Evolutionary conservation across 2,329 filamentous ascomycete species (phyloP), one percentile per base, ranked within the genome.

Genomic region (Sporothrix mexicana): DNA sequence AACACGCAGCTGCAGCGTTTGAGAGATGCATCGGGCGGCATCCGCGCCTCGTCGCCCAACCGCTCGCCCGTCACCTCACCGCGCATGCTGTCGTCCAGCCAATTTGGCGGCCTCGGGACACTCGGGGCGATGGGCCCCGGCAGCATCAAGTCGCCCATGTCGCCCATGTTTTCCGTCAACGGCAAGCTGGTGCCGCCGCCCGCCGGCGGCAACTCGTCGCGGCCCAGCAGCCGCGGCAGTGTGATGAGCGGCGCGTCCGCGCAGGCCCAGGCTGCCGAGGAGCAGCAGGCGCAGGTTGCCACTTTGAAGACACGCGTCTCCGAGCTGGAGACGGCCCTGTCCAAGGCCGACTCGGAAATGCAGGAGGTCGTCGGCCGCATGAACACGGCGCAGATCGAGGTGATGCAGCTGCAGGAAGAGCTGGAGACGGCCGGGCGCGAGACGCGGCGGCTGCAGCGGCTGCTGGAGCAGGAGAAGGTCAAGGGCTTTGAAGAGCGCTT

Each of bases 371-470:
- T 97, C 8, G 86, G 90, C 74, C 87, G 92, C 75, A 95, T 97
- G 91, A 95, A 93, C 82, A 85, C 86, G 77, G 92, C 93, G 10
- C 93, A 96, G 83, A 93, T 95, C 77, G 92, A 95, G 82, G 93
- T 96, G 72, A 89, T 92, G 78, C 88, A 93, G 79, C 85, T 97
- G 73, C 93, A 95, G 81, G 88, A 89, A 76, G 88, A 92, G 81
- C 87, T 89, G 77, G 93, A 96, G 77, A 90, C 92, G 76, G 92
- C 93, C 23, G 88, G 93, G 77, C 88, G 88, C 74, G 87, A 91
- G 80, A 93, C 93, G 74, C 87, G 90, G 75, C 87, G 85, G 80
- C 85, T 96, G 70, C 91, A 95, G 81, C 86, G 84, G 69, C 85
- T 88, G 77, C 88, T 95, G 76, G 85, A 90, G 76, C 84, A 86